These are phyloP conservation scores for Hibiscus trionum DNA, from an alignment of 345 rosid genomes.

Conservation along the genomic window DNA sequence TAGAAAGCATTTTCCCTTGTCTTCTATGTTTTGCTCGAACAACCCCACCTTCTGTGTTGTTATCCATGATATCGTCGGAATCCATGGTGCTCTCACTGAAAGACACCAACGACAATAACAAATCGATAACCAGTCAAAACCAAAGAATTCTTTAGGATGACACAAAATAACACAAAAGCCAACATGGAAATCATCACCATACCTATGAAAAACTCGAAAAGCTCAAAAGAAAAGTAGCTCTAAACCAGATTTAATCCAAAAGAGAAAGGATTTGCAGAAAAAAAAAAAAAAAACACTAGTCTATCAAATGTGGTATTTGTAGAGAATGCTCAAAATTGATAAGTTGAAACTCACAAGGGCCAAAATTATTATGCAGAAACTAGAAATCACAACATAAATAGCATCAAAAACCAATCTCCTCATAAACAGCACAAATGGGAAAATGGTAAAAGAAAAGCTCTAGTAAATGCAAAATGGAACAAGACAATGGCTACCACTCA, in stretches of 20 bases:
- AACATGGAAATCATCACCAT: not conserved
- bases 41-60: slow-evolving; percentile 16
- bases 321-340: not conserved
- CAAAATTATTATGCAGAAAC: not conserved
- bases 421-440: not conserved
- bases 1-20: slow-evolving; percentile 20
- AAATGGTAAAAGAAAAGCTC: not conserved
- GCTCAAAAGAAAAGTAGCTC: not conserved
- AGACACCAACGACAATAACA: slow-evolving; percentile 8
- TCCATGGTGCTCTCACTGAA: slow-evolving; percentile 36
- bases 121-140: not conserved
- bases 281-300: not conserved
- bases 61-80: slow-evolving; percentile 20
- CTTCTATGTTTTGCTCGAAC: slow-evolving; percentile 24
- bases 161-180: not conserved
- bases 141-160: not conserved
- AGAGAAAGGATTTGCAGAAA: not conserved
- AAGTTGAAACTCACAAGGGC: not conserved
- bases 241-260: slow-evolving; percentile 7
- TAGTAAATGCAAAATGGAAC: not conserved
- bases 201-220: not conserved
- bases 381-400: not conserved
- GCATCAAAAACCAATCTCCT: not conserved
- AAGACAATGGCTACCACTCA: not conserved
- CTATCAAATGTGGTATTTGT: not conserved